A percentile compares a stretch with the other conserved stretches of the same genome.
Evolutionary conservation across 2,329 filamentous ascomycete genomes (phyloP).

Genomic region (Monosporascus sp.): DNA sequence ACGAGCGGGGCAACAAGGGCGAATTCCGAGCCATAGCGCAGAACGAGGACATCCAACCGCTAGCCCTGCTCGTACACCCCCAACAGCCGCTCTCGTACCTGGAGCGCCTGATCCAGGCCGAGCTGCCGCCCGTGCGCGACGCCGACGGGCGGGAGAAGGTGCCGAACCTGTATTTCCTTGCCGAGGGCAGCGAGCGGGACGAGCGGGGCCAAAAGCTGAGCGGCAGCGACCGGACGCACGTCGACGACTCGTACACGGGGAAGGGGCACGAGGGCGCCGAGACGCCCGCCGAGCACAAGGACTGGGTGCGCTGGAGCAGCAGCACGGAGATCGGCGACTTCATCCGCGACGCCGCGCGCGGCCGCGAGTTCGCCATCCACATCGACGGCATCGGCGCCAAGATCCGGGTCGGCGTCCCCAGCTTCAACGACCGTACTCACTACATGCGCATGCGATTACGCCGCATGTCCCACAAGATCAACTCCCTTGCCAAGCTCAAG

Average conservation of each 20-base stretch:
- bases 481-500: conserved; percentile 67
- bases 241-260: conserved; percentile 63
- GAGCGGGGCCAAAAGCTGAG: conserved; percentile 33
- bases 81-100: conserved; percentile 89
- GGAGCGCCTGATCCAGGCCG: conserved; percentile 81
- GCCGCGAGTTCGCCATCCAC: conserved; percentile 77
- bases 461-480: conserved; percentile 64
- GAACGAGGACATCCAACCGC: conserved; percentile 70
- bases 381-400: conserved; percentile 64
- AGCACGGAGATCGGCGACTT: conserved; percentile 92
- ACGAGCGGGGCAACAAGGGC: conserved; percentile 40
- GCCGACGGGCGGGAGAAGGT: conserved; percentile 62
- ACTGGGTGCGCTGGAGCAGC: conserved; percentile 82
- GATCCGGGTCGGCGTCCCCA: conserved; percentile 76
- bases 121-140: conserved; percentile 65
- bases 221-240: conserved; percentile 33
- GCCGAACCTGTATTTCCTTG: conserved; percentile 72
- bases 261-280: conserved; percentile 56
- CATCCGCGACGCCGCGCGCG: conserved; percentile 80
- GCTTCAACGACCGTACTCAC: conserved; percentile 85
- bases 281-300: conserved; percentile 39
- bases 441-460: conserved; percentile 75
- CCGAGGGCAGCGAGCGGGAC: conserved; percentile 66
- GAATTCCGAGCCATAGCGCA: conserved; percentile 35
- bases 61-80: conserved; percentile 81